Conservation (phyloP, 208 protist species). For the Trypanosomatidae sp. region DNA sequence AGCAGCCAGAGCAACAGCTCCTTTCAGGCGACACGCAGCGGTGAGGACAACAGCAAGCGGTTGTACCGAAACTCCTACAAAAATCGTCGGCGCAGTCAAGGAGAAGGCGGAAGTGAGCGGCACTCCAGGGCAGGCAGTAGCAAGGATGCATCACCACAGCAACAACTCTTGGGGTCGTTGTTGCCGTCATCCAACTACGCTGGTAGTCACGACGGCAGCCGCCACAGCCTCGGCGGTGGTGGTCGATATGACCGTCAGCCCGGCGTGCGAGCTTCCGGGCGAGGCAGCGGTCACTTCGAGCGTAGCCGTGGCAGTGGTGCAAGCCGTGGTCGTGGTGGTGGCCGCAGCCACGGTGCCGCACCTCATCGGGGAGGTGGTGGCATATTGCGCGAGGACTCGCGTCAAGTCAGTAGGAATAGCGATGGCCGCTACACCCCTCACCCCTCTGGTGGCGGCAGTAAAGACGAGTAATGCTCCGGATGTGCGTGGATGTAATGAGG, state of each 20-base stretch:
- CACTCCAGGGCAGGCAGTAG: slow-evolving; percentile 11
- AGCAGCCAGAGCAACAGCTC: slow-evolving; percentile 1
- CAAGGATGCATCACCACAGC: slow-evolving; percentile 15
- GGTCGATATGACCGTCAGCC: slow-evolving; percentile 1
- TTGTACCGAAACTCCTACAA: slow-evolving; percentile 25
- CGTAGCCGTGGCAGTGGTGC: slow-evolving; percentile 5
- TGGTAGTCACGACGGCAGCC: slow-evolving; percentile 18
- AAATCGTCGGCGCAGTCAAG: slow-evolving; percentile 23
- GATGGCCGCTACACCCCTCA: slow-evolving; percentile 11
- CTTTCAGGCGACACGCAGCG: neutral
- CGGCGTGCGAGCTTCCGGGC: neutral
- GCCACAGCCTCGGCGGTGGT: neutral
- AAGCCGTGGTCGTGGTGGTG: neutral
- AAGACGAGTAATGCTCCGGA: slow-evolving; percentile 4
- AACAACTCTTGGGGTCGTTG: slow-evolving; percentile 9
- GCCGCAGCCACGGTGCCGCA: neutral
- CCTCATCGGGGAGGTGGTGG: slow-evolving; percentile 5
- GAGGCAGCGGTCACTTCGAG: neutral
- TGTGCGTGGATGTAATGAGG: neutral
- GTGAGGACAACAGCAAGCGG: slow-evolving; percentile 22
- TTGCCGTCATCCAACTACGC: slow-evolving; percentile 12
- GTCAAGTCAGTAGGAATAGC: slow-evolving; percentile 6
- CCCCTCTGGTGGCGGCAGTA: slow-evolving; percentile 10
- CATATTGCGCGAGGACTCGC: slow-evolving; percentile 8
- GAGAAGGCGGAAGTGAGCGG: slow-evolving; percentile 5